These are phyloP conservation scores for Scleromitrula shiraiana DNA, from an alignment of 2,329 filamentous ascomycete species.

Conservation along the genomic window DNA sequence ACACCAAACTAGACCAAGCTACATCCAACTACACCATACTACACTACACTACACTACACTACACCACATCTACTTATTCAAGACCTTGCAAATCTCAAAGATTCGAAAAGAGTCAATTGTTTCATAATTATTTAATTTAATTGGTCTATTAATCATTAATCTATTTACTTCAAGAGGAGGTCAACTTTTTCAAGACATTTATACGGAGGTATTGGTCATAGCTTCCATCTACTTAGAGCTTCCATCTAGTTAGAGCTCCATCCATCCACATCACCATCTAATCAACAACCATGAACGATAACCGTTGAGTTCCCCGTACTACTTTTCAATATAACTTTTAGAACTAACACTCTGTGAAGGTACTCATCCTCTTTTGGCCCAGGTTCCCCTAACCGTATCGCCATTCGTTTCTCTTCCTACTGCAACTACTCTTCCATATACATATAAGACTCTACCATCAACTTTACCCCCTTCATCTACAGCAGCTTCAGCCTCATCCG, in stretches of 20 bases:
- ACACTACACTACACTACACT: too few relatives aligned
- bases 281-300: constrained; percentile 6
- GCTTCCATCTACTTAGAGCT: neutral
- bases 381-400: constrained; percentile 88
- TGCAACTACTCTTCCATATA: constrained; percentile 87
- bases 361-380: constrained; percentile 80
- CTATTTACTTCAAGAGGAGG: too few relatives aligned
- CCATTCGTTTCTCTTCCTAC: constrained; percentile 88
- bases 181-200: too few relatives aligned
- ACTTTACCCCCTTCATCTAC: constrained; percentile 69
- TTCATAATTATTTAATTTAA: neutral
- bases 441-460: constrained; percentile 83
- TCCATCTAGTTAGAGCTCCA: too few relatives aligned
- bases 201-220: constrained; percentile 4
- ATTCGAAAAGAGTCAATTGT: neutral
- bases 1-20: too few relatives aligned
- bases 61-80: too few relatives aligned
- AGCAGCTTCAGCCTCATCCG: constrained; percentile 37
- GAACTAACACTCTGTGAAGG: constrained; percentile 36
- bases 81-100: too few relatives aligned
- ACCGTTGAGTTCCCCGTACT: constrained; percentile 4
- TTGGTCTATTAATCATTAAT: neutral
- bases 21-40: too few relatives aligned
- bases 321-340: too few relatives aligned
- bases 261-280: neutral